A percentile compares a stretch with the other conserved stretches of the same genome.
These are phyloP conservation scores for Chionographis japonica DNA, from an alignment of 106 monocot genomes.

Conservation along the genomic window DNA sequence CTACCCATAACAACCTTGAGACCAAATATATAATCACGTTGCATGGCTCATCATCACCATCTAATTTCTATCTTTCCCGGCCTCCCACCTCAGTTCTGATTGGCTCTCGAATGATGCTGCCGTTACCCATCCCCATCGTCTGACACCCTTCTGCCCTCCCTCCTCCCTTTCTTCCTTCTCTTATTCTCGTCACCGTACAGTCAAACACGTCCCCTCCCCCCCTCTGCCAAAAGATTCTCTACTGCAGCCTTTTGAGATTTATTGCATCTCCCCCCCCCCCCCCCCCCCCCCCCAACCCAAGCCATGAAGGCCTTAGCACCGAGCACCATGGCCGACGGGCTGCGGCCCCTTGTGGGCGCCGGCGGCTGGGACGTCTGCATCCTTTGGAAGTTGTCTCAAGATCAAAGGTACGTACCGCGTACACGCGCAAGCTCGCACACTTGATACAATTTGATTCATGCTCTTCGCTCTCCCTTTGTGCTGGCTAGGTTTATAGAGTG, in stretches of 20 bases:
- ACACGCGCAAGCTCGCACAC: not conserved
- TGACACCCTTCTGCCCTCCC: constrained; percentile 22
- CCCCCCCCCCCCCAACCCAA: not conserved
- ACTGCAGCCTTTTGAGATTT: constrained; percentile 37
- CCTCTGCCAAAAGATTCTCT: constrained; percentile 21
- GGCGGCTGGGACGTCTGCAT: constrained; percentile 80
- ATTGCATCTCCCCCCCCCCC: constrained; percentile 5
- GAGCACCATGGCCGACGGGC: constrained; percentile 17
- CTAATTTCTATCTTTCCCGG: not conserved
- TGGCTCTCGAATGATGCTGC: constrained; percentile 27
- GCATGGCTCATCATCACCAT: constrained; percentile 1
- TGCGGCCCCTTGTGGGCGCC: constrained; percentile 65
- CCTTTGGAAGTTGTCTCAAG: constrained; percentile 59
- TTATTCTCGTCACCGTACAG: constrained; percentile 11
- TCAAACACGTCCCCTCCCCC: constrained; percentile 15
- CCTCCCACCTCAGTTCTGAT: not conserved
- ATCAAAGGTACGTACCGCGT: constrained; percentile 59
- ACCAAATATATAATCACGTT: constrained; percentile 8
- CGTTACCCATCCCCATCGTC: constrained; percentile 67
- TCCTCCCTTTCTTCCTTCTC: constrained; percentile 9
- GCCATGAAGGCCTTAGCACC: constrained; percentile 16
- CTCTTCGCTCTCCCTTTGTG: too few relatives aligned
- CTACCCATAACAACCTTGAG: constrained; percentile 25
- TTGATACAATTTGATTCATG: too few relatives aligned
- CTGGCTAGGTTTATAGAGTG: constrained; percentile 30